A percentile compares a stretch with the other conserved stretches of the same genome.
Evolutionary conservation across 2,329 filamentous ascomycete species (phyloP).

Genomic region (Penicillium glabrum): DNA sequence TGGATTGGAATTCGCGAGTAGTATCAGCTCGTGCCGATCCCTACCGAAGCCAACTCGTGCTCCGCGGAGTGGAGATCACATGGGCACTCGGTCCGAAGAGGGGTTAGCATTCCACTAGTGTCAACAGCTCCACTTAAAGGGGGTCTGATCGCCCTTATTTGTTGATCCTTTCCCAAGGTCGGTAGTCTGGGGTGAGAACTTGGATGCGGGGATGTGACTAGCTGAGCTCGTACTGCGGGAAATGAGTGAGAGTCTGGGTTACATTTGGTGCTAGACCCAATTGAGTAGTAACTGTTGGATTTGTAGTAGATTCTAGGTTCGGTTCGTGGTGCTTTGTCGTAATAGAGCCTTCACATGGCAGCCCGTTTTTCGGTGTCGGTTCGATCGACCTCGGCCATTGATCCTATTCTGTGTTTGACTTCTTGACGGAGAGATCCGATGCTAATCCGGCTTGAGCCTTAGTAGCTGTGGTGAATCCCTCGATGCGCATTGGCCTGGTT

Average conservation of each 20-base stretch:
- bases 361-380: not conserved
- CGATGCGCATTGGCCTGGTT: constrained; percentile 3
- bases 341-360: constrained; percentile 7
- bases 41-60: constrained; percentile 9
- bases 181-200: constrained; percentile 6
- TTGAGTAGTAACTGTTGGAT: too few species aligned
- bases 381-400: constrained; percentile 11
- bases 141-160: constrained; percentile 4
- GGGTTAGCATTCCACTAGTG: not conserved
- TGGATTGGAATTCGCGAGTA: not conserved
- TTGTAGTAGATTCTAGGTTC: not conserved
- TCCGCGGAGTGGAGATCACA: constrained; percentile 18
- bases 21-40: constrained; percentile 8
- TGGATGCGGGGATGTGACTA: constrained; percentile 8
- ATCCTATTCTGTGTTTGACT: not conserved
- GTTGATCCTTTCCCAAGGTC: constrained; percentile 6
- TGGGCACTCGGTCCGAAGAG: constrained; percentile 9
- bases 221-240: not conserved
- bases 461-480: constrained; percentile 5
- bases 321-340: not conserved
- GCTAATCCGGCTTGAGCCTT: constrained; percentile 8
- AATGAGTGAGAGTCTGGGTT: not conserved
- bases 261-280: too few species aligned
- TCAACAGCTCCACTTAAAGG: not conserved
- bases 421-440: constrained; percentile 3